Conservation (phyloP, 2,329 filamentous ascomycete genomes). For the Didymellaceae sp. region DNA sequence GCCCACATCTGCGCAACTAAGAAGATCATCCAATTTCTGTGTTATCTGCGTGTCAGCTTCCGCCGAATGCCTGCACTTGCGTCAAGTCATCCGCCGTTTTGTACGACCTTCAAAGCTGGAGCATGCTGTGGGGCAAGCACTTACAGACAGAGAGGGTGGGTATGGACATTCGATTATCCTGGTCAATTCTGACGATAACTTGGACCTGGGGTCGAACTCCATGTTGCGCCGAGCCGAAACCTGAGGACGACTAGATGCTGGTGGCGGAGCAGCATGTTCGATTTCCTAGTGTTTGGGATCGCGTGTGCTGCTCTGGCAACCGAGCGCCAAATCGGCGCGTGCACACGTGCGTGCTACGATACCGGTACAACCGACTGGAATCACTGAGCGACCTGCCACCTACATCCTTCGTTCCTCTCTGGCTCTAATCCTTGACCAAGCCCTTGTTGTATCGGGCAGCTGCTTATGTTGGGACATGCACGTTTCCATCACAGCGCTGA, state of each 20-base stretch:
- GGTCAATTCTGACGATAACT: slow-evolving; percentile 53
- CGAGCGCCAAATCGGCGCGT: too few relatives aligned
- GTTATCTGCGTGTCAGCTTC: slow-evolving; percentile 33
- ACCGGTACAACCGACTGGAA: too few relatives aligned
- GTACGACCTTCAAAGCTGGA: slow-evolving; percentile 18
- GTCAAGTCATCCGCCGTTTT: slow-evolving; percentile 29
- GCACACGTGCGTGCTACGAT: too few relatives aligned
- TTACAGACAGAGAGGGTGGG: slow-evolving; percentile 58
- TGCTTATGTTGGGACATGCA: slow-evolving; percentile 4
- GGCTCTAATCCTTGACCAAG: slow-evolving; percentile 1
- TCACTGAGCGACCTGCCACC: too few relatives aligned
- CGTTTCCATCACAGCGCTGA: not conserved
- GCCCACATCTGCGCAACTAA: slow-evolving; percentile 39
- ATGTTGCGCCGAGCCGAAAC: slow-evolving; percentile 22
- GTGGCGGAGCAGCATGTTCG: slow-evolving; percentile 12
- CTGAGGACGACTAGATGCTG: slow-evolving; percentile 11
- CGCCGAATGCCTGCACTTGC: slow-evolving; percentile 20
- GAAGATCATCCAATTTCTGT: slow-evolving; percentile 47
- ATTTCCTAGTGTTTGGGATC: too few relatives aligned
- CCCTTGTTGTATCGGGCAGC: slow-evolving; percentile 26
- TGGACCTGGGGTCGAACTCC: slow-evolving; percentile 20
- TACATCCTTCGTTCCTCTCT: too few relatives aligned
- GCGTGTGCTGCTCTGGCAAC: not conserved
- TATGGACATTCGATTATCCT: slow-evolving; percentile 58
- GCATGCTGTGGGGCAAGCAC: slow-evolving; percentile 27